phyloP scores from a whole-genome alignment of 768 basidiomycete species.

The Boletellus sp. region DNA sequence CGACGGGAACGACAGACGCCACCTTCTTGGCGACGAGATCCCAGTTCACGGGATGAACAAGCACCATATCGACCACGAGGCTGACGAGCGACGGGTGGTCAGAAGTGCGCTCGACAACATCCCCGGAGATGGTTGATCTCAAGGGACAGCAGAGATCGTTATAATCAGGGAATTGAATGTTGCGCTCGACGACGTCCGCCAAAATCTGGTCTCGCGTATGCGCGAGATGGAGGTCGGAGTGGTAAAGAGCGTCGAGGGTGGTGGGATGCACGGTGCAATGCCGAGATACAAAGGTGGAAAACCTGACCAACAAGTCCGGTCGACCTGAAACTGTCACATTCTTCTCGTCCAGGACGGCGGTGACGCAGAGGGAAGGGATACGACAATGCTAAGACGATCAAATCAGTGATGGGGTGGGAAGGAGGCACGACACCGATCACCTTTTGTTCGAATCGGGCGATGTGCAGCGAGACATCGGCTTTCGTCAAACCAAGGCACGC shows the following conservation, averaged over 20 bases:
- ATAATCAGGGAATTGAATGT: slow-evolving; percentile 49
- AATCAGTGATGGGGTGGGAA: background rate
- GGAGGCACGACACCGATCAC: slow-evolving; percentile 3
- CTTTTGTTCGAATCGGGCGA: slow-evolving; percentile 22
- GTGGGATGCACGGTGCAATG: slow-evolving; percentile 40
- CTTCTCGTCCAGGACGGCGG: slow-evolving; percentile 45
- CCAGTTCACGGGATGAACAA: slow-evolving; percentile 54
- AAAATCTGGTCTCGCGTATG: slow-evolving; percentile 40
- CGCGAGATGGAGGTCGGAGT: slow-evolving; percentile 30
- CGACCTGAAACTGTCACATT: slow-evolving; percentile 57
- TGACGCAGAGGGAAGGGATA: slow-evolving; percentile 39
- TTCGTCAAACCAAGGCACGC: slow-evolving; percentile 36
- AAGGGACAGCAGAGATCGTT: slow-evolving; percentile 46
- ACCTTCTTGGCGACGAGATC: slow-evolving; percentile 36
- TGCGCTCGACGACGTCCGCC: slow-evolving; percentile 40
- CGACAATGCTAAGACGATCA: slow-evolving; percentile 8
- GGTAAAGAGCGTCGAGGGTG: slow-evolving; percentile 51
- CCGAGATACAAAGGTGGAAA: slow-evolving; percentile 37
- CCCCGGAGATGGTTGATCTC: slow-evolving; percentile 45
- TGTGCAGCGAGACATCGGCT: slow-evolving; percentile 22
- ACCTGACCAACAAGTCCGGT: slow-evolving; percentile 46
- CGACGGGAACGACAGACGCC: slow-evolving; percentile 11
- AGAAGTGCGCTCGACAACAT: slow-evolving; percentile 25
- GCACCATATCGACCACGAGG: slow-evolving; percentile 37
- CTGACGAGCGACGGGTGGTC: slow-evolving; percentile 34